Percentiles rank a stretch among this genome's conserved stretches.
Conservation (phyloP, 768 basidiomycete genomes). For the Dentipellis sp. region DNA sequence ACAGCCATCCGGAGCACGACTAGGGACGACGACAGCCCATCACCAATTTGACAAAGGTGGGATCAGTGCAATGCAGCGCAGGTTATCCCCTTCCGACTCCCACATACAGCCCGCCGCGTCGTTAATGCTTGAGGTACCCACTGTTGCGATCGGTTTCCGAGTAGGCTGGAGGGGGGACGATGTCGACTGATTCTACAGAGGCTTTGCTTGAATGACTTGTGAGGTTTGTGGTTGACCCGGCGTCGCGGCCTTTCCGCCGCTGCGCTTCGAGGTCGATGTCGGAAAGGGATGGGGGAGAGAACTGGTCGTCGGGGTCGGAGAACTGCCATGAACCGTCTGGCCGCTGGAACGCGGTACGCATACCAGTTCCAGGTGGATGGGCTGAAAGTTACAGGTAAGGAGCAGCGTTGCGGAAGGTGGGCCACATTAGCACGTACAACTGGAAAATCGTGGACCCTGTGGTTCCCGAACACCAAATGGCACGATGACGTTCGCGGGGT, state of each 20-base stretch:
- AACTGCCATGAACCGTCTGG: neutral
- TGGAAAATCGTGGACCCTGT: neutral
- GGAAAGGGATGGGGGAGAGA: neutral
- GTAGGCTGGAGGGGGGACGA: neutral
- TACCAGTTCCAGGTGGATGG: neutral
- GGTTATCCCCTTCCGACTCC: no score
- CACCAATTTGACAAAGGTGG: no score
- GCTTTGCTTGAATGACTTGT: neutral
- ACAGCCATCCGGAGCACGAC: no score
- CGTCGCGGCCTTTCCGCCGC: neutral
- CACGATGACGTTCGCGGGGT: conserved; percentile 1
- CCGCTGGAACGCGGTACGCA: neutral
- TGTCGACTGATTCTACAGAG: neutral
- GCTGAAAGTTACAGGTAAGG: neutral
- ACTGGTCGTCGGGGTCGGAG: neutral
- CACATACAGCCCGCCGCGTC: neutral
- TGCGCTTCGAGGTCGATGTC: conserved; percentile 11
- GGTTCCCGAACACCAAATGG: neutral
- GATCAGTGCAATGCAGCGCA: no score
- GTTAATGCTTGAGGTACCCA: neutral
- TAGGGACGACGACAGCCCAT: no score
- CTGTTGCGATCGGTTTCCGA: neutral
- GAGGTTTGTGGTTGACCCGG: neutral
- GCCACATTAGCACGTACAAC: neutral
- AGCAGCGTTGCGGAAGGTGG: neutral